Evolutionary conservation across 805 yeast species (phyloP), one percentile per base, ranked within the genome.

Genomic region (Monosporozyma siamensis): DNA sequence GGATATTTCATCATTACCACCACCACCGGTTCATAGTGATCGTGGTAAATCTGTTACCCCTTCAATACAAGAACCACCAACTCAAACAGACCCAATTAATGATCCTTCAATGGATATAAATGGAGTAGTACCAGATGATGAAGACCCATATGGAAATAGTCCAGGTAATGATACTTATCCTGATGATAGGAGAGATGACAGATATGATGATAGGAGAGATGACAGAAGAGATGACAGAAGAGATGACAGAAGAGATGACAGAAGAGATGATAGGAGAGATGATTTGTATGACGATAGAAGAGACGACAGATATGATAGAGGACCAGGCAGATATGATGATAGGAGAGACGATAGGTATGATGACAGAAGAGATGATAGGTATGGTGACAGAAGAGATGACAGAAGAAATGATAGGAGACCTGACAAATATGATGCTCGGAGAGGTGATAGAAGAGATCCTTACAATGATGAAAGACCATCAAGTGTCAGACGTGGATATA

Each of bases 1-100:
- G 5, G 58, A 54, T 38, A 23, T 49, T 7, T 29, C 48, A 4
- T 27, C 42, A 14, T 40, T 55, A 27, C 55, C 60, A 14, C 54
- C 58, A 3, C 61, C 61, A 4, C 61, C 61, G 9, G 45, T 51
- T 9, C 61, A 53, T 39, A 49, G 45, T 14, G 49, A 46, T 23
- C 56, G 55, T 20, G 46, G 44, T 35, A 38, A 32, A n/a, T 15
- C 34, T 26, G 8, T 23, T 23, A 30, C 23, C 10, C 21, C 40
- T 6, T 14, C 30, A 3, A 4, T 22, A 26, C 34, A 21, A 38
- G 40, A 24, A 20, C 12, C 25, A 10, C 30, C 12, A 38, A 5
- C 34, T 26, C 9, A 14, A 20, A 14, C 25, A 10, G 15, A 14
- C 12, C 24, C 15, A 12, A 24, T 3, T 38, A 6, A 24, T 26